Evolutionary conservation across 73 alveolate genomes (phyloP).

Genomic region (Tetrahymena malaccensis): DNA sequence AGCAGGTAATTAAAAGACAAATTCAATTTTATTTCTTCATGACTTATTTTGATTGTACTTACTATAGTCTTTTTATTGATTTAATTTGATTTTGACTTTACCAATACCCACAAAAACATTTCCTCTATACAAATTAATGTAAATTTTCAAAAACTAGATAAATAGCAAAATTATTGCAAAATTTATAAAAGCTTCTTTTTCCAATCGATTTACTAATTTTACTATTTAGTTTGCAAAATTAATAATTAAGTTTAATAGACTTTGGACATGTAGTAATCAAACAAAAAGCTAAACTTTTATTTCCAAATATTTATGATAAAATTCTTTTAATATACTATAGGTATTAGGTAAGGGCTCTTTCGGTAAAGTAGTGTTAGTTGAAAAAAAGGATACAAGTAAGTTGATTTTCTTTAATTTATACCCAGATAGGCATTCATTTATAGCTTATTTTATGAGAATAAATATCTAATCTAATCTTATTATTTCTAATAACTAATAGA

Average conservation of each 20-base stretch:
- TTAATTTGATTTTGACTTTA: background rate
- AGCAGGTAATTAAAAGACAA: background rate
- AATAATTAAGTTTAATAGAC: background rate
- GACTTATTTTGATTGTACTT: background rate
- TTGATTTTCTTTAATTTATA: background rate
- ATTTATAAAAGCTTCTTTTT: background rate
- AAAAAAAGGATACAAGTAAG: conserved; percentile 45
- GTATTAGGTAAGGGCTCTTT: conserved; percentile 86
- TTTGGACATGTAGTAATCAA: background rate
- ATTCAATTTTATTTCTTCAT: background rate
- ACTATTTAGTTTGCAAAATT: background rate
- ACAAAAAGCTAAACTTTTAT: background rate
- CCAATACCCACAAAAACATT: background rate
- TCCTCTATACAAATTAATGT: background rate
- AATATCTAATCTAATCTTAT: background rate
- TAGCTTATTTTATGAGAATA: background rate
- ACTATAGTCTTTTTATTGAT: background rate
- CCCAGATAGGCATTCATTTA: background rate
- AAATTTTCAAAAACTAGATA: too few species aligned
- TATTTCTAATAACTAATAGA: background rate
- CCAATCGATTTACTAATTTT: background rate
- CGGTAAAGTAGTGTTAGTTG: conserved; percentile 86
- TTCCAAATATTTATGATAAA: background rate
- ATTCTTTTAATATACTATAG: background rate
- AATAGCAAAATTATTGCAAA: background rate